Evolutionary conservation across 768 basidiomycete genomes (phyloP).

Genomic region (Phylloporus sp.): DNA sequence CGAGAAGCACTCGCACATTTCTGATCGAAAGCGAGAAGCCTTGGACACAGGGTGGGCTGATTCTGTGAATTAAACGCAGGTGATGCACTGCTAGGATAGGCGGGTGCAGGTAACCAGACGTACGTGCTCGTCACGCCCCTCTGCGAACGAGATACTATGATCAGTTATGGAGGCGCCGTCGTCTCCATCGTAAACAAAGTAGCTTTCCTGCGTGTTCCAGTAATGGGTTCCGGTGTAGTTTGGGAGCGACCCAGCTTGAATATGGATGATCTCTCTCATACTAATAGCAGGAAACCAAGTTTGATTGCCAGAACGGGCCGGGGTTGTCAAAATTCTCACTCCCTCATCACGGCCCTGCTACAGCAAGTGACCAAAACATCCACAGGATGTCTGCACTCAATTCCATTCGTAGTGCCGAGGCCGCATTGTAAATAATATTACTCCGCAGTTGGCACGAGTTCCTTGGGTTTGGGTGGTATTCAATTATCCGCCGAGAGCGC

Average conservation of each 20-base stretch:
- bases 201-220: constrained; percentile 77
- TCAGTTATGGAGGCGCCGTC: constrained; percentile 42
- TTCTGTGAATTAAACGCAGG: constrained; percentile 10
- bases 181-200: constrained; percentile 48
- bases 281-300: too few relatives aligned
- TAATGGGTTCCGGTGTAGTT: constrained; percentile 74
- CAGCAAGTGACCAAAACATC: too few relatives aligned
- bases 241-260: constrained; percentile 64
- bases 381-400: too few relatives aligned
- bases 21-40: constrained; percentile 61
- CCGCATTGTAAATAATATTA: too few relatives aligned
- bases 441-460: not conserved
- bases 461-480: too few relatives aligned
- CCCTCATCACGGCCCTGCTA: too few relatives aligned
- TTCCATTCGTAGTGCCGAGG: too few relatives aligned
- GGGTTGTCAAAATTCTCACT: constrained; percentile 8
- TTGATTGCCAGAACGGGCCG: too few relatives aligned
- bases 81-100: not conserved
- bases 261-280: constrained; percentile 77
- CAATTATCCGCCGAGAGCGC: too few relatives aligned
- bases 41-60: constrained; percentile 50
- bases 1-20: constrained; percentile 42
- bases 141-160: constrained; percentile 61
- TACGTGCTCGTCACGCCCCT: constrained; percentile 50
- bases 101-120: constrained; percentile 14